A percentile compares a stretch with the other conserved stretches of the same genome.
Conservation (phyloP, 805 yeast genomes). For the Grigorovia humatica region DNA sequence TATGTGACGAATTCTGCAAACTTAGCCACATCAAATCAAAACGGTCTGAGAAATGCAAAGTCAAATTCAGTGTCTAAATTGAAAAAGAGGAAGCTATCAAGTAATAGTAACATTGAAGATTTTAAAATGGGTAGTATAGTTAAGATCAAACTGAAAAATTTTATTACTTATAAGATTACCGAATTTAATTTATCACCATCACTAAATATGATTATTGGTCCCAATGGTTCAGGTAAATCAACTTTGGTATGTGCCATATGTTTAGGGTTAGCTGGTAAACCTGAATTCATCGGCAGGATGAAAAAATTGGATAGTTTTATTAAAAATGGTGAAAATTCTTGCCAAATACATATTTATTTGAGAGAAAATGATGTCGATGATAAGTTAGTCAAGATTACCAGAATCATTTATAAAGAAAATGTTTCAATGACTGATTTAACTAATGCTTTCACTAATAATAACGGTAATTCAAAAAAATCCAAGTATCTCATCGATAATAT, state of each 20-base stretch:
- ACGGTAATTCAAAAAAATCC: slow-evolving; percentile 28
- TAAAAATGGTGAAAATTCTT: slow-evolving; percentile 44
- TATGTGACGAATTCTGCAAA: background rate
- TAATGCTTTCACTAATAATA: background rate
- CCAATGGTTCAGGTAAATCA: slow-evolving; percentile 93
- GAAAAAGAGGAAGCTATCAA: background rate
- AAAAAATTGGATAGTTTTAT: slow-evolving; percentile 55
- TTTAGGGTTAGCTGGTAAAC: slow-evolving; percentile 74
- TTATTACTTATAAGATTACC: slow-evolving; percentile 59
- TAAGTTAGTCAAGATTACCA: slow-evolving; percentile 31
- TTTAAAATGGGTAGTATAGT: slow-evolving; percentile 34
- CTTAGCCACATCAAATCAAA: background rate
- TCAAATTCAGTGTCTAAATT: background rate
- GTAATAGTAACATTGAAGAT: background rate
- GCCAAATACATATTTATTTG: slow-evolving; percentile 30
- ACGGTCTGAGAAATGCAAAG: too few relatives aligned
- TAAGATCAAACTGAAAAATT: slow-evolving; percentile 48
- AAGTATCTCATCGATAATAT: slow-evolving; percentile 42
- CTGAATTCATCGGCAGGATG: slow-evolving; percentile 62
- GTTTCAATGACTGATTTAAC: background rate
- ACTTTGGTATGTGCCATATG: slow-evolving; percentile 90
- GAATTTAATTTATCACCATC: slow-evolving; percentile 74
- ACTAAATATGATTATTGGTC: slow-evolving; percentile 87
- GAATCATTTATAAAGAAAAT: slow-evolving; percentile 35
- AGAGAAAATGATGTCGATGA: slow-evolving; percentile 17